These are phyloP conservation scores for Boletus insuetus DNA, from an alignment of 768 basidiomycete genomes.

Conservation along the genomic window DNA sequence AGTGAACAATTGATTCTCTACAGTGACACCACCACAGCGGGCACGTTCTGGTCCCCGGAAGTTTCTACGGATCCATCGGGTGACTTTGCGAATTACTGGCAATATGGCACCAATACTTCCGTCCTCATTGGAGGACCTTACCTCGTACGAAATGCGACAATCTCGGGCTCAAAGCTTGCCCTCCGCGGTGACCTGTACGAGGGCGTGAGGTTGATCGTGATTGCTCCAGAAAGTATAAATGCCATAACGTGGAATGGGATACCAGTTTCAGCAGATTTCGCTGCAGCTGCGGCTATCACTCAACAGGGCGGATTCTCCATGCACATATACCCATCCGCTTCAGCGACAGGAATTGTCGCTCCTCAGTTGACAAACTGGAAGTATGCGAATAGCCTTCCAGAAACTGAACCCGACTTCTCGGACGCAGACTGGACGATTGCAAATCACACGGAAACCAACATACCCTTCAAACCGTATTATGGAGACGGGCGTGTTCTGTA, in stretches of 20 bases:
- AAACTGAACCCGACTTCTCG: slow-evolving; percentile 53
- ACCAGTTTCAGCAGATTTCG: slow-evolving; percentile 36
- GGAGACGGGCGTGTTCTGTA: slow-evolving; percentile 78
- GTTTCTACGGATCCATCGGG: slow-evolving; percentile 41
- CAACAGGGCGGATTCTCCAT: slow-evolving; percentile 49
- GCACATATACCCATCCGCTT: slow-evolving; percentile 36
- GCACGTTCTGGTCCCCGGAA: slow-evolving; percentile 75
- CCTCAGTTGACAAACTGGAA: slow-evolving; percentile 68
- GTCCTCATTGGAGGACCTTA: slow-evolving; percentile 66
- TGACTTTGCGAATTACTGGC: slow-evolving; percentile 62
- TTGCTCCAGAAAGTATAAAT: slow-evolving; percentile 53
- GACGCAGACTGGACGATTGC: slow-evolving; percentile 67
- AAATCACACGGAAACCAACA: slow-evolving; percentile 71
- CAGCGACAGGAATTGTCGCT: slow-evolving; percentile 33
- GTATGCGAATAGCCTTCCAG: slow-evolving; percentile 74
- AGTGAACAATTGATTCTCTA: slow-evolving; percentile 65
- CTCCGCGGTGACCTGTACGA: slow-evolving; percentile 69
- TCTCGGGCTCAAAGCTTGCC: slow-evolving; percentile 49
- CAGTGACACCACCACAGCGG: slow-evolving; percentile 62
- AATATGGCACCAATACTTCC: slow-evolving; percentile 67
- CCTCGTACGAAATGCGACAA: slow-evolving; percentile 55
- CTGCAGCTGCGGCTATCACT: slow-evolving; percentile 28
- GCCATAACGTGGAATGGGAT: slow-evolving; percentile 74
- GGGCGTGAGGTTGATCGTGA: slow-evolving; percentile 55
- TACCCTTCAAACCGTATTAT: slow-evolving; percentile 64